Conservation (phyloP, 2,329 filamentous ascomycete species). For the Fusarium sororula region DNA sequence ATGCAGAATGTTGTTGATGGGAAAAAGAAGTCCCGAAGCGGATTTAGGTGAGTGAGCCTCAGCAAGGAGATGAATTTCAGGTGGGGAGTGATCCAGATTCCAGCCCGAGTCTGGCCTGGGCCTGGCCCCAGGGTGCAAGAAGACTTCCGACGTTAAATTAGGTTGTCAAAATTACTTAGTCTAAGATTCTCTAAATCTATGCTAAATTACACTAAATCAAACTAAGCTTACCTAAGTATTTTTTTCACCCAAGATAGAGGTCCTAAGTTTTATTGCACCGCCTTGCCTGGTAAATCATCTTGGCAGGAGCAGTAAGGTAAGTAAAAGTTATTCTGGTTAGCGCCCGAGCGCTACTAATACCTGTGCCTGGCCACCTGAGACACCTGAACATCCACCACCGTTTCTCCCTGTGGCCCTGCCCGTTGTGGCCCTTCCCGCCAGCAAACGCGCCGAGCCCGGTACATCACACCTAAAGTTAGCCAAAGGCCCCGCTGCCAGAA, state of each 20-base stretch:
- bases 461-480: neutral
- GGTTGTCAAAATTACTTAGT: no score
- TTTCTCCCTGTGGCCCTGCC: constrained; percentile 13
- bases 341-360: constrained; percentile 1
- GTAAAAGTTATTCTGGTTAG: neutral
- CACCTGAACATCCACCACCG: constrained; percentile 30
- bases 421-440: neutral
- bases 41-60: constrained; percentile 2
- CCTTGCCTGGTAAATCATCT: neutral
- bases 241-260: no score
- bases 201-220: no score
- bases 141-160: no score
- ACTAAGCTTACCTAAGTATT: no score
- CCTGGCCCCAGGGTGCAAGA: neutral
- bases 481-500: constrained; percentile 19
- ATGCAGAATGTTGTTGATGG: constrained; percentile 33
- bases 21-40: constrained; percentile 24
- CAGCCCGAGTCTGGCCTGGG: neutral
- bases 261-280: no score
- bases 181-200: no score
- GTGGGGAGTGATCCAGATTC: neutral
- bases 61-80: neutral
- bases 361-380: constrained; percentile 26
- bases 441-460: neutral
- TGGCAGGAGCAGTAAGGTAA: neutral